phyloP scores from a whole-genome alignment of 2,329 filamentous ascomycete genomes.

The Colletotrichum viniferum region DNA sequence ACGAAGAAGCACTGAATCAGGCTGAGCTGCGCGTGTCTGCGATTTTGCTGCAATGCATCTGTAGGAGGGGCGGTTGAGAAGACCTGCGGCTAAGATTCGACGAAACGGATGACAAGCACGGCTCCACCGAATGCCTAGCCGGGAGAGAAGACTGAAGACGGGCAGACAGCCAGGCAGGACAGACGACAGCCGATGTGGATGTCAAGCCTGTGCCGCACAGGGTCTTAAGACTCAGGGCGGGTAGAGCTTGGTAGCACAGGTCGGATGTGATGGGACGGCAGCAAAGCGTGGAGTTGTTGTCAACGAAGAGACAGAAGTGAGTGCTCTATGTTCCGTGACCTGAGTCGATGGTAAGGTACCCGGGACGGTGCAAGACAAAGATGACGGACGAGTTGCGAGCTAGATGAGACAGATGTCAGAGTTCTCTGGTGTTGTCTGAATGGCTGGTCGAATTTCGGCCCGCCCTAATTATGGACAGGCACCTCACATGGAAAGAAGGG shows the following conservation, averaged over 20 bases:
- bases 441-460: background rate
- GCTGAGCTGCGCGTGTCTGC: slow-evolving; percentile 13
- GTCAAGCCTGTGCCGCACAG: background rate
- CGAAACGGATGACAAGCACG: slow-evolving; percentile 12
- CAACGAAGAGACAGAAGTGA: background rate
- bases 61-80: slow-evolving; percentile 17
- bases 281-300: background rate
- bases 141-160: background rate
- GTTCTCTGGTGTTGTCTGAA: background rate
- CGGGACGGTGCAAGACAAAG: background rate
- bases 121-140: slow-evolving; percentile 5
- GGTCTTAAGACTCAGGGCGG: background rate
- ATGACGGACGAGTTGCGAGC: background rate
- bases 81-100: slow-evolving; percentile 20
- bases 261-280: background rate
- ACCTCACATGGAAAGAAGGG: slow-evolving; percentile 1
- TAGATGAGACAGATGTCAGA: background rate
- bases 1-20: background rate
- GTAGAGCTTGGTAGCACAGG: background rate
- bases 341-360: background rate
- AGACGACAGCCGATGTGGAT: background rate
- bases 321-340: background rate
- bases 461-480: slow-evolving; percentile 13
- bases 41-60: slow-evolving; percentile 9
- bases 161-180: background rate